Conservation (phyloP, 2,329 filamentous ascomycete species). For the Exophiala sp. region DNA sequence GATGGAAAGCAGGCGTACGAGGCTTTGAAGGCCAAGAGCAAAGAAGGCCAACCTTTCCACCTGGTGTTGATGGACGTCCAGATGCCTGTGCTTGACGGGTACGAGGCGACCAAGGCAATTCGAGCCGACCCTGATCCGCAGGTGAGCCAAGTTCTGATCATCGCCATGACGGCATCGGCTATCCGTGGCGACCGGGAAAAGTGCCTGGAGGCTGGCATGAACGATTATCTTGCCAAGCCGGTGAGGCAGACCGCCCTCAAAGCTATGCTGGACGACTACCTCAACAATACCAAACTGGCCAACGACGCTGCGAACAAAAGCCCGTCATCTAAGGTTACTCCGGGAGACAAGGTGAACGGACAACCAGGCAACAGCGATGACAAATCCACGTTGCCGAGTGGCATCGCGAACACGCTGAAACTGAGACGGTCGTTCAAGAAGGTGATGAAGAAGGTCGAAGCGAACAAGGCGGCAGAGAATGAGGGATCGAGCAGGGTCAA, state of each 20-base stretch:
- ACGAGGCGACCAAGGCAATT: slow-evolving; percentile 45
- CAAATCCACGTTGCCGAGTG: slow-evolving; percentile 6
- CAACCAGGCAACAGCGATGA: slow-evolving; percentile 1
- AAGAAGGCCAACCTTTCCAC: slow-evolving; percentile 37
- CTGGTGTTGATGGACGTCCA: slow-evolving; percentile 47
- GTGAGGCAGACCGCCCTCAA: slow-evolving; percentile 84
- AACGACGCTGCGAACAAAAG: slow-evolving; percentile 6
- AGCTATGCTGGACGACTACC: slow-evolving; percentile 68
- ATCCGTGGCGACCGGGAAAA: slow-evolving; percentile 94
- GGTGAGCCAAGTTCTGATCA: slow-evolving; percentile 79
- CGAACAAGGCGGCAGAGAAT: slow-evolving; percentile 7
- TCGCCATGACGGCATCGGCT: slow-evolving; percentile 93
- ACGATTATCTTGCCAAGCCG: slow-evolving; percentile 92
- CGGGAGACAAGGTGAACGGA: slow-evolving; percentile 19
- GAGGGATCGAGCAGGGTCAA: slow-evolving; percentile 2
- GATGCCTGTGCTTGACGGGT: slow-evolving; percentile 47
- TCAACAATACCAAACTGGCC: slow-evolving; percentile 34
- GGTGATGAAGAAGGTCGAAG: slow-evolving; percentile 23
- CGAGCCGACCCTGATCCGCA: slow-evolving; percentile 61
- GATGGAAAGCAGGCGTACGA: slow-evolving; percentile 59
- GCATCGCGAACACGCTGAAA: slow-evolving; percentile 20
- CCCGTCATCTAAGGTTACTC: slow-evolving; percentile 1
- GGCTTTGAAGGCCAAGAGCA: slow-evolving; percentile 31
- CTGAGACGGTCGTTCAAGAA: slow-evolving; percentile 21
- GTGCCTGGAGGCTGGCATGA: slow-evolving; percentile 93